Percentiles rank a stretch among this genome's conserved stretches.
These are phyloP conservation scores for Hortaea sp. DNA, from an alignment of 2,329 filamentous ascomycete species.

Conservation along the genomic window DNA sequence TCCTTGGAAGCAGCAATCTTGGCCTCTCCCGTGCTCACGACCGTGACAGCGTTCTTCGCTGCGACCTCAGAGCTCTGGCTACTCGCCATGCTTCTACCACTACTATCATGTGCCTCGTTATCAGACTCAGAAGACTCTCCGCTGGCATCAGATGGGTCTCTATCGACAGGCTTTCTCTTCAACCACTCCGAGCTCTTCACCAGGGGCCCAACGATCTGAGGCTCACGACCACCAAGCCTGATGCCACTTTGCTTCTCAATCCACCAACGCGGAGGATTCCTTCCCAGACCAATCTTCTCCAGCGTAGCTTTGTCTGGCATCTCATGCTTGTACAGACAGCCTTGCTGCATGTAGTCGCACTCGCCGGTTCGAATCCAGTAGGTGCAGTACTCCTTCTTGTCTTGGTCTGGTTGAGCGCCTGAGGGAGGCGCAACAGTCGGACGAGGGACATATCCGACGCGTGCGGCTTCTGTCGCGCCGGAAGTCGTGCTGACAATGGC, in stretches of 20 bases:
- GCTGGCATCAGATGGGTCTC: constrained; percentile 1
- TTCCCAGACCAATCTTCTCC: constrained; percentile 52
- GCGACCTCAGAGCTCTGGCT: background rate
- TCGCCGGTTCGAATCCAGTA: constrained; percentile 82
- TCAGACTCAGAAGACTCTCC: background rate
- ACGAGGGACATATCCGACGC: constrained; percentile 16
- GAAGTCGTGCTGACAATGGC: constrained; percentile 20
- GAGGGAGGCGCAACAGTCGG: constrained; percentile 22
- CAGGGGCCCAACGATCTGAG: constrained; percentile 4
- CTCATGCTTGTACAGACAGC: constrained; percentile 82
- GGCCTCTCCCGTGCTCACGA: background rate
- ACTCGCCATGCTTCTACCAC: background rate
- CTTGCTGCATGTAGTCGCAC: constrained; percentile 76
- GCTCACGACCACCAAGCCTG: constrained; percentile 6
- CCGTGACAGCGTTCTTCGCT: background rate
- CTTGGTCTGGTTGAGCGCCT: constrained; percentile 29
- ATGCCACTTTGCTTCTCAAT: constrained; percentile 35
- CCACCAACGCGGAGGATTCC: constrained; percentile 47
- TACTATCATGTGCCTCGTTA: background rate
- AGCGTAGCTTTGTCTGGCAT: constrained; percentile 61
- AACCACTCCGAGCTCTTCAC: constrained; percentile 15
- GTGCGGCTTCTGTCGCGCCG: constrained; percentile 17
- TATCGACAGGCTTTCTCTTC: constrained; percentile 8
- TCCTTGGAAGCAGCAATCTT: background rate
- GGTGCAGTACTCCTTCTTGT: constrained; percentile 70